These are phyloP conservation scores for Penicillium ucsense DNA, from an alignment of 495 filamentous ascomycete genomes.

Conservation along the genomic window DNA sequence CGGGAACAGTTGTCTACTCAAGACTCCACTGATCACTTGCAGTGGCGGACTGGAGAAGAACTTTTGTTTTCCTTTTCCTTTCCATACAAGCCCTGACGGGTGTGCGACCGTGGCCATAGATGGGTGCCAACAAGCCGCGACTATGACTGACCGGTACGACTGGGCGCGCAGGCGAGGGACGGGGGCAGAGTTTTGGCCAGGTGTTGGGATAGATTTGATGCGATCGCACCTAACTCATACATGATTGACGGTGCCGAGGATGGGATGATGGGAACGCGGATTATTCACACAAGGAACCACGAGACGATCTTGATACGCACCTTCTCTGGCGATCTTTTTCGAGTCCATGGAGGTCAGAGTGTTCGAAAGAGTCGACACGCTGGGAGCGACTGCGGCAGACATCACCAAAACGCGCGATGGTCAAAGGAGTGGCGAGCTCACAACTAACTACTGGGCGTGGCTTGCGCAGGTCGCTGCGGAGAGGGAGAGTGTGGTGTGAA, in stretches of 20 bases:
- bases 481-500: conserved; percentile 11
- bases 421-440: conserved; percentile 4
- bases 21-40: background rate
- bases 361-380: conserved; percentile 26
- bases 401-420: conserved; percentile 13
- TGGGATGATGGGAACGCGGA: background rate
- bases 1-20: background rate
- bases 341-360: conserved; percentile 41
- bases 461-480: conserved; percentile 13
- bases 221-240: too few species aligned
- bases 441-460: conserved; percentile 7
- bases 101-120: background rate
- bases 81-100: background rate
- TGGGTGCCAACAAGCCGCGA: background rate
- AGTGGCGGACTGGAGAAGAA: background rate
- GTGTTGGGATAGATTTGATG: too few species aligned
- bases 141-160: too few species aligned
- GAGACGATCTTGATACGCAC: conserved; percentile 6
- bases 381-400: conserved; percentile 40
- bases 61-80: conserved; percentile 2
- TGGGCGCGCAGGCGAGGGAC: too few species aligned
- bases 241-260: background rate
- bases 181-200: too few species aligned
- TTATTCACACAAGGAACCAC: background rate
- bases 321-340: conserved; percentile 38